These are phyloP conservation scores for Puccinia coronata DNA, from an alignment of 1,284 basidiomycete genomes.

Conservation along the genomic window DNA sequence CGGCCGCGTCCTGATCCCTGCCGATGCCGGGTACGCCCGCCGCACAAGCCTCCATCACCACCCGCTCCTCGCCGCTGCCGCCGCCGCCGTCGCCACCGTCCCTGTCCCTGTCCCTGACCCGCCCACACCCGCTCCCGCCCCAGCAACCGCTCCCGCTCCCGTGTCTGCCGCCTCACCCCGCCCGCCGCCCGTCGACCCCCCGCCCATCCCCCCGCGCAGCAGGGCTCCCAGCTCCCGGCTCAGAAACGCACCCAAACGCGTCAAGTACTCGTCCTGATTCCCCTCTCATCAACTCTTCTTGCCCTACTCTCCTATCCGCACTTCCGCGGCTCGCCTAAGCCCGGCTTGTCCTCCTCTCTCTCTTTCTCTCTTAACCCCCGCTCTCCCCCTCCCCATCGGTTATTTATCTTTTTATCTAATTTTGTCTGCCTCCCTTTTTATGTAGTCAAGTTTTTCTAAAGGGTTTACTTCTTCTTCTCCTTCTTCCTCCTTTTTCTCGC, in stretches of 20 bases:
- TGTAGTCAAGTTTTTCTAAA: no score
- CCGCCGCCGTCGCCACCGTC: not conserved
- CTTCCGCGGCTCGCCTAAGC: not conserved
- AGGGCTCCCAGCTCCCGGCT: slow-evolving; percentile 1
- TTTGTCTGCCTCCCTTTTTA: no score
- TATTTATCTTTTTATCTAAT: no score
- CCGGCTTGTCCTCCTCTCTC: not conserved
- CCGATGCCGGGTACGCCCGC: not conserved
- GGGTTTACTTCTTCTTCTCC: no score
- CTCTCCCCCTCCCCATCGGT: no score
- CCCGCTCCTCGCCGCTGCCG: not conserved
- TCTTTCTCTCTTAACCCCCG: not conserved
- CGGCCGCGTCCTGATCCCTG: not conserved
- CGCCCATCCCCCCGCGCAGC: not conserved
- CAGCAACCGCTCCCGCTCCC: not conserved
- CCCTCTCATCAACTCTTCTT: not conserved
- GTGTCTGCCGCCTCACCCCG: not conserved
- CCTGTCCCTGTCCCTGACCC: not conserved
- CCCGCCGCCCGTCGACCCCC: not conserved
- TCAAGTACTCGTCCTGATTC: not conserved
- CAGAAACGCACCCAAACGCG: not conserved
- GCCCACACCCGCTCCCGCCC: no score
- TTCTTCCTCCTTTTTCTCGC: no score
- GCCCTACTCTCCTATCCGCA: not conserved
- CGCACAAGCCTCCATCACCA: not conserved